These are phyloP conservation scores for Aspergillus phoenicis DNA, from an alignment of 2,329 filamentous ascomycete genomes.

Conservation along the genomic window DNA sequence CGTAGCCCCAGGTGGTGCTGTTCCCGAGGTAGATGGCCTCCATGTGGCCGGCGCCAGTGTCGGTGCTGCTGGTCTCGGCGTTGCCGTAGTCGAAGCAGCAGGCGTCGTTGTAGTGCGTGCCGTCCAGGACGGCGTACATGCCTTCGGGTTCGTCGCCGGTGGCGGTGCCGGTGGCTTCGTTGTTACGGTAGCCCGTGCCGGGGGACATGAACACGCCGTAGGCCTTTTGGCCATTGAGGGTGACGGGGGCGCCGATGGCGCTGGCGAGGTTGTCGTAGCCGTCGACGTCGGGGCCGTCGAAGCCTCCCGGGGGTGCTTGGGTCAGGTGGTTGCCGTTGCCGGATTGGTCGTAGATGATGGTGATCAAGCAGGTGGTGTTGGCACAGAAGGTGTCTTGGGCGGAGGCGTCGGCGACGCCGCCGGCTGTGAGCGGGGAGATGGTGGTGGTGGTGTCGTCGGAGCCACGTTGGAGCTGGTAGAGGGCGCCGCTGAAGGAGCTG, in stretches of 20 bases:
- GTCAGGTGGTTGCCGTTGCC: conserved; percentile 64
- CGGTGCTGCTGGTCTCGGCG: conserved; percentile 54
- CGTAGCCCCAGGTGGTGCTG: conserved; percentile 58
- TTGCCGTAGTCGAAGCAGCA: conserved; percentile 61
- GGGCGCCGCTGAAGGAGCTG: conserved; percentile 53
- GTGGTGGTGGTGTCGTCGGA: conserved; percentile 53
- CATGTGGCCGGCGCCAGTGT: conserved; percentile 67
- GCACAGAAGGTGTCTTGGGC: conserved; percentile 64
- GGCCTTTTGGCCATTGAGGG: conserved; percentile 61
- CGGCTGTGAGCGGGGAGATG: conserved; percentile 57
- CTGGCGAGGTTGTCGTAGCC: conserved; percentile 64
- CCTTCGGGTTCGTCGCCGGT: conserved; percentile 55
- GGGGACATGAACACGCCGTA: conserved; percentile 66
- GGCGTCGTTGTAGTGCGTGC: conserved; percentile 37
- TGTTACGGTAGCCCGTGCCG: conserved; percentile 65
- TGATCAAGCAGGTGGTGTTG: conserved; percentile 64
- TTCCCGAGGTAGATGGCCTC: conserved; percentile 68
- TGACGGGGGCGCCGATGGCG: conserved; percentile 63
- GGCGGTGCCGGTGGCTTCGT: conserved; percentile 56
- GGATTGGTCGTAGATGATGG: conserved; percentile 68
- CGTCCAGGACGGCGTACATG: conserved; percentile 39
- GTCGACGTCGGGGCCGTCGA: conserved; percentile 57
- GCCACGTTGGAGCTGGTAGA: conserved; percentile 63
- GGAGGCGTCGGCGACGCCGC: conserved; percentile 64
- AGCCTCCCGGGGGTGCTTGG: conserved; percentile 62